Evolutionary conservation across 345 rosid species (phyloP), one percentile per base, ranked within the genome.

Genomic region (Erysimum cheiranthoides): DNA sequence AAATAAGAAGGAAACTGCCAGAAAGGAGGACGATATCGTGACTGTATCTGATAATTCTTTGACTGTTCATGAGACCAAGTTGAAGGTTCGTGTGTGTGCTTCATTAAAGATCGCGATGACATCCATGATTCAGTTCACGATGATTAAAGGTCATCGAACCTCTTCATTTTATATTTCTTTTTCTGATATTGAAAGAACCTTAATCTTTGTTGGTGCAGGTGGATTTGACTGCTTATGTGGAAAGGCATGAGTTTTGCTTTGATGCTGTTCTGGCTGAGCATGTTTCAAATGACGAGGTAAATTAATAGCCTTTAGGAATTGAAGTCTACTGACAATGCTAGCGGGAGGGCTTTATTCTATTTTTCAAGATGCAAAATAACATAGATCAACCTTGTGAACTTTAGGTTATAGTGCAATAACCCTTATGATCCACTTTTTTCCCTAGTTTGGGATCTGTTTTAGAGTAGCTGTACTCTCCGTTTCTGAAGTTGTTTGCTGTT

Each of bases 211-310:
- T 71, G 68, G 32, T 79, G 76, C 82, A 96, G 99, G 99, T 95
- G 85, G 99, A 95, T 82, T 86, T 95, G 86, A 95, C 99, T n/a
- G 99, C 99, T 9, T 95, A 90, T 76, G 85, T 87, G 76, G 99
- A 95, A 82, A 95, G 90, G 83, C 99, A 95, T 61, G 99, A 95
- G 76, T 95, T 95, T 81, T 92, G 97, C 76, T 95, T 95, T 75
- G 99, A 95, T 87, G 99, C 97, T 73, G 99, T 95, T 71, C 86
- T 93, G 78, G 94, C 85, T 79, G 90, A 95, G 83, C 69, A 73
- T 60, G 94, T 95, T 50, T 77, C 88, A 17, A 95, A 95, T 82
- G 98, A 93, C 34, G 94, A 92, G 97, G 99, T 95, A 84, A 73
- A n/a, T 39, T 66, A 54, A 47, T 73, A 59, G 32, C 18, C 31